Evolutionary conservation across 2,329 filamentous ascomycete genomes (phyloP).

Genomic region (Neurospora sp.): DNA sequence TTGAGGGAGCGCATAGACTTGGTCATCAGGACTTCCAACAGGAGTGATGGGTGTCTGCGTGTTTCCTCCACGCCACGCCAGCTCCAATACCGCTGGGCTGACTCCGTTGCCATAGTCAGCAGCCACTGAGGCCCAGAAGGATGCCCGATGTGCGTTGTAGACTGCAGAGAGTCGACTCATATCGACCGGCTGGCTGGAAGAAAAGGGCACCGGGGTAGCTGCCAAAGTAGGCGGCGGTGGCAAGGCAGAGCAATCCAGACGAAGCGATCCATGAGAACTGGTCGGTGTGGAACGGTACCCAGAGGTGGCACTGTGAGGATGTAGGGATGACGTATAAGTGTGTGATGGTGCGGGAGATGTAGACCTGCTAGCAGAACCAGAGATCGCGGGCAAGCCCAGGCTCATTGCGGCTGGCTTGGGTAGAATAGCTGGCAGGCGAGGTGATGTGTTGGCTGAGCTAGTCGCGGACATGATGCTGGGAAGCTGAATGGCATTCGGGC

Average conservation of each 20-base stretch:
- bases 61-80: constrained; percentile 42
- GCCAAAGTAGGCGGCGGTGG: constrained; percentile 23
- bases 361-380: constrained; percentile 18
- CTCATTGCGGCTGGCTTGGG: constrained; percentile 51
- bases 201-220: constrained; percentile 9
- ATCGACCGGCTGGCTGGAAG: constrained; percentile 39
- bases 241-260: constrained; percentile 47
- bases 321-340: constrained; percentile 24
- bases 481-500: constrained; percentile 39
- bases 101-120: constrained; percentile 58
- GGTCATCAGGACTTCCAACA: constrained; percentile 40
- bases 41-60: constrained; percentile 41
- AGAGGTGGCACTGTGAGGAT: constrained; percentile 34
- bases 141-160: constrained; percentile 58
- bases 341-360: constrained; percentile 25
- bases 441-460: constrained; percentile 32
- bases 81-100: constrained; percentile 55
- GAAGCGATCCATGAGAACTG: constrained; percentile 28
- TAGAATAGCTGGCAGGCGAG: constrained; percentile 50
- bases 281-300: constrained; percentile 27
- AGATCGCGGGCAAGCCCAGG: constrained; percentile 24
- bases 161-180: constrained; percentile 57
- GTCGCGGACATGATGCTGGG: constrained; percentile 38
- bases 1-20: constrained; percentile 27
- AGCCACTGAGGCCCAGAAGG: constrained; percentile 65